Base-by-base conservation (phyloP, 2,329 filamentous ascomycete species). In the Fusarium euwallaceae region DNA sequence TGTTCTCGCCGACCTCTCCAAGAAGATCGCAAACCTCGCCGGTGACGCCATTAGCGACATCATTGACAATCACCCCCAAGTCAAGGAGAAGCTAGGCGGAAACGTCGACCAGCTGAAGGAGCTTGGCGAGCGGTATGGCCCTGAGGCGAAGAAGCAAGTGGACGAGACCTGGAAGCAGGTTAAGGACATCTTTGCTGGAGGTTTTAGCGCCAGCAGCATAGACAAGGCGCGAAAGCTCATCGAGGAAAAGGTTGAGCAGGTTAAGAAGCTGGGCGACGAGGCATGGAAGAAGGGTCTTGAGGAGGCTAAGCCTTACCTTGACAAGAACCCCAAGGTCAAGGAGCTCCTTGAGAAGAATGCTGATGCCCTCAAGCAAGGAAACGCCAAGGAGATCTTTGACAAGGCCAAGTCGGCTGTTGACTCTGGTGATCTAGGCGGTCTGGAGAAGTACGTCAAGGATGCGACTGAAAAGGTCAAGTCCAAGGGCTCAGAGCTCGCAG, bases 241-340 rank as follows among this genome's bases (percentile, higher is more conserved):
- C 2, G 87, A 94, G 69, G 92, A 95, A 61, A 95, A 94, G 88
- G 86, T 88, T 3, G 84, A 94, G 79, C 86, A 93, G 81, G 78
- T 95, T 36, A 87, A 89, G 83, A 88, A 92, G 82, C 83, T 94
- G 2, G 92, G 92, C 24, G 92, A 95, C 45, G 87, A 94, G 82
- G 90, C 91, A 0, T 95, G 92, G 92, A 86, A 91, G 74, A 92
- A 94, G 84, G 92, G 90, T 0, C 79, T 93, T 56, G 91, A 95
- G 82, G 86, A 94, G 82, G 91, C 90, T 39, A 91, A 93, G 85
- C 92, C 93, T 0, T 89, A 91, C 69, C 87, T 95, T 1, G 92
- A 95, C 76, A 94, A 94, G 87, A 93, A 90, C 82, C 92, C 93
- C n/a, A 86, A 93, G 83, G 84, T 94, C 68, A 95, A 94, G 86